Evolutionary conservation across 1,139 yeast species (phyloP).

Genomic region (Debaryomyces subglobosus): DNA sequence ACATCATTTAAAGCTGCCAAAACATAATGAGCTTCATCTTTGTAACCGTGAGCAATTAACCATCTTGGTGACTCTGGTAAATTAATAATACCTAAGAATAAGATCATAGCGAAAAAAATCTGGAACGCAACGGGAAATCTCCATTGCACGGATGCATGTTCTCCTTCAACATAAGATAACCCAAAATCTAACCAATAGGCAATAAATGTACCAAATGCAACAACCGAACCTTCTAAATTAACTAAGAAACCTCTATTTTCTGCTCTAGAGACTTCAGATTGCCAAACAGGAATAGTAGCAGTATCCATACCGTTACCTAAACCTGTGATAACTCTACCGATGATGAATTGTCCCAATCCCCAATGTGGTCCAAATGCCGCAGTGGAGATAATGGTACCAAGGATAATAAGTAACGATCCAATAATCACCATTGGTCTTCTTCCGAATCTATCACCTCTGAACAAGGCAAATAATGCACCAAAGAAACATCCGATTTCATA

Average conservation of each 20-base stretch:
- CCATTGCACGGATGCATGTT: conserved; percentile 48
- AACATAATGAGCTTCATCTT: conserved; percentile 50
- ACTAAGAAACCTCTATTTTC: conserved; percentile 74
- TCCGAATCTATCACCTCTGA: conserved; percentile 65
- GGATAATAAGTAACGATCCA: conserved; percentile 60
- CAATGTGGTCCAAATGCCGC: conserved; percentile 53
- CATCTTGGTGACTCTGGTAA: conserved; percentile 79
- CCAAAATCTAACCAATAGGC: conserved; percentile 85
- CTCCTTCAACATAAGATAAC: conserved; percentile 50
- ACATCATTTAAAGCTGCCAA: conserved; percentile 45
- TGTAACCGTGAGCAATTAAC: conserved; percentile 58
- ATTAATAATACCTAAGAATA: conserved; percentile 38
- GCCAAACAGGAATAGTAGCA: conserved; percentile 82
- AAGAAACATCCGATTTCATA: conserved; percentile 79
- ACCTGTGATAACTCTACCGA: conserved; percentile 80
- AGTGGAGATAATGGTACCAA: conserved; percentile 69
- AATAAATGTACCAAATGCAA: conserved; percentile 70
- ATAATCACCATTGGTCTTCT: conserved; percentile 63
- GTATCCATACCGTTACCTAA: conserved; percentile 79
- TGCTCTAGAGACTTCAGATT: conserved; percentile 75
- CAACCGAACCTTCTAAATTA: conserved; percentile 68
- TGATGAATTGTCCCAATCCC: conserved; percentile 66
- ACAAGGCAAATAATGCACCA: conserved; percentile 69
- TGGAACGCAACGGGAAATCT: conserved; percentile 53
- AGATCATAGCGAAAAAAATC: conserved; percentile 40